Evolutionary conservation across 2,329 filamentous ascomycete genomes (phyloP).

Genomic region (Colletotrichum kahawae): DNA sequence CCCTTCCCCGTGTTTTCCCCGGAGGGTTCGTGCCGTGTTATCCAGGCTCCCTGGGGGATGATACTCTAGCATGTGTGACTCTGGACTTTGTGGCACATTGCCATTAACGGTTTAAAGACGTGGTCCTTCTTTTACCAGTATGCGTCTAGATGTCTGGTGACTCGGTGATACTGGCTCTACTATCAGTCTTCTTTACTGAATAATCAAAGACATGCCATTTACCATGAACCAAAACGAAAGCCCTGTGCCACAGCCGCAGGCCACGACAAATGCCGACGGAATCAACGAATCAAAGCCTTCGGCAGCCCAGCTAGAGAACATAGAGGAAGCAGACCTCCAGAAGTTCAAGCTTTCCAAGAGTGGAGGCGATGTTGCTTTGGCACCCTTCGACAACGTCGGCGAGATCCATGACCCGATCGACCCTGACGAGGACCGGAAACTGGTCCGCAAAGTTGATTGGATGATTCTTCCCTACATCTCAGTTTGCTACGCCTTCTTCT

Average conservation of each 20-base stretch:
- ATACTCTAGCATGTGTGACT: not conserved
- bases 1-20: not conserved
- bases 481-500: not conserved
- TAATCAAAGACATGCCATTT: not conserved
- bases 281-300: not conserved
- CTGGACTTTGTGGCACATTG: fast-evolving
- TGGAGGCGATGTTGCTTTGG: not conserved
- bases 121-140: not conserved
- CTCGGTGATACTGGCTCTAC: not conserved
- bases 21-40: not conserved
- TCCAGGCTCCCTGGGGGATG: not conserved
- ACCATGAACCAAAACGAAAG: not conserved
- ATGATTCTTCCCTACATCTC: not conserved
- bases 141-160: not conserved
- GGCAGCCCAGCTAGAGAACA: not conserved
- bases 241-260: not conserved
- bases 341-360: not conserved
- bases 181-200: not conserved
- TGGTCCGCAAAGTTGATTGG: not conserved
- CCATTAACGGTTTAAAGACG: not conserved
- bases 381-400: not conserved
- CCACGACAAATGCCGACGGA: fast-evolving
- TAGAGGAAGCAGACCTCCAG: not conserved
- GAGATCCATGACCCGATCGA: not conserved
- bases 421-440: not conserved